Evolutionary conservation across 768 basidiomycete genomes (phyloP).

Genomic region (Pulveroboletus sp.): DNA sequence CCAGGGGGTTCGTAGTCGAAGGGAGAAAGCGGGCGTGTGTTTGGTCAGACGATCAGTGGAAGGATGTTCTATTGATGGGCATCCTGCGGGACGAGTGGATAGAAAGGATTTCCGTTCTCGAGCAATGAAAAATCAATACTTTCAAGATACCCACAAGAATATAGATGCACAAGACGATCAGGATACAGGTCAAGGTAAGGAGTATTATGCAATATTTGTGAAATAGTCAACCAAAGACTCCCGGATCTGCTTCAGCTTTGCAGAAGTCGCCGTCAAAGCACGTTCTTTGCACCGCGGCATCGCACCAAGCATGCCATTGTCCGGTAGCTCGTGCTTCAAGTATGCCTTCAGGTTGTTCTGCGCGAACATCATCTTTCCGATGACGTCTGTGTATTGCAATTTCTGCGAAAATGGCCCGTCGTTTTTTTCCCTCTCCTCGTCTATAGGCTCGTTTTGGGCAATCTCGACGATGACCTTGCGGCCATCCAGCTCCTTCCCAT

Average conservation of each 20-base stretch:
- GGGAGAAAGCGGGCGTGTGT: slow-evolving; percentile 35
- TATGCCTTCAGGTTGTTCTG: slow-evolving; percentile 47
- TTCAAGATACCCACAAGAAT: slow-evolving; percentile 7
- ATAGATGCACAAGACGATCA: too few species aligned
- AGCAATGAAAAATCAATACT: slow-evolving; percentile 10
- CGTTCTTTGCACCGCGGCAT: slow-evolving; percentile 45
- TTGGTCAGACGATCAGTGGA: slow-evolving; percentile 37
- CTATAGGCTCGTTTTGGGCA: background rate
- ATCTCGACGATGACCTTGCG: background rate
- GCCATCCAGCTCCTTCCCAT: background rate
- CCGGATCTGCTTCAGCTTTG: slow-evolving; percentile 44
- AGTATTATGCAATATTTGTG: slow-evolving; percentile 34
- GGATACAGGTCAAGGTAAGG: background rate
- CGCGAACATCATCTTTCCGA: slow-evolving; percentile 45
- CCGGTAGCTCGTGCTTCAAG: slow-evolving; percentile 40
- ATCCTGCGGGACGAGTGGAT: slow-evolving; percentile 41
- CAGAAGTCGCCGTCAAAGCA: slow-evolving; percentile 38
- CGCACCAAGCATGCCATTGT: slow-evolving; percentile 39
- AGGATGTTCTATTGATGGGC: slow-evolving; percentile 38
- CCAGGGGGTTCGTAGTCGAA: slow-evolving; percentile 41
- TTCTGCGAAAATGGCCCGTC: background rate
- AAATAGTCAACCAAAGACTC: slow-evolving; percentile 46
- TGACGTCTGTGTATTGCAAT: slow-evolving; percentile 43
- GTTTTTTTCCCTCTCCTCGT: background rate
- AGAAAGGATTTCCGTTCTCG: slow-evolving; percentile 16